Percentiles rank a stretch among this genome's conserved stretches.
Evolutionary conservation across 2,329 filamentous ascomycete species (phyloP).

Genomic region (Cordyceps farinosa): DNA sequence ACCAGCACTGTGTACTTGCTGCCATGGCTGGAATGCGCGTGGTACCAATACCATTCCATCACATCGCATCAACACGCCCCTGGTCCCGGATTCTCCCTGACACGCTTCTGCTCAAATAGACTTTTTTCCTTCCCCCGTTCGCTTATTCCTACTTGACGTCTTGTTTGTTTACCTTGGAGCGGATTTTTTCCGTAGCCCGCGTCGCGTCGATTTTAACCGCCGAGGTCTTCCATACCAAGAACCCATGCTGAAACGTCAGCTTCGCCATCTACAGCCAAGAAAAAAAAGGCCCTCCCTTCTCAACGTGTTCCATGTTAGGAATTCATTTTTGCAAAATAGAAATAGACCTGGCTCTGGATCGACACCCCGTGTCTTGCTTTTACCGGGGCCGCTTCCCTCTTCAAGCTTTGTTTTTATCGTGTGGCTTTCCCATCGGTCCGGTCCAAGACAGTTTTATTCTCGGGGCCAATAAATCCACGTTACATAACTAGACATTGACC

Average conservation of each 20-base stretch:
- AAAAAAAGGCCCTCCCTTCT: neutral
- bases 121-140: neutral
- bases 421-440: constrained; percentile 6
- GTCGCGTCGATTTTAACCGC: constrained; percentile 3
- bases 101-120: neutral
- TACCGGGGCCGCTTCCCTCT: neutral
- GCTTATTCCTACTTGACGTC: neutral
- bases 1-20: constrained; percentile 9
- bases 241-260: neutral
- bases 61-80: neutral
- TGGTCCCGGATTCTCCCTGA: neutral
- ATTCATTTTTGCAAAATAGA: too few relatives aligned
- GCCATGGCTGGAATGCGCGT: constrained; percentile 1
- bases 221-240: neutral
- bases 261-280: neutral
- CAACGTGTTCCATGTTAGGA: neutral
- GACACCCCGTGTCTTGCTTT: neutral
- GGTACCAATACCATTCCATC: constrained; percentile 9
- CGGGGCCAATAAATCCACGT: neutral
- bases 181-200: neutral
- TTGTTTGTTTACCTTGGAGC: neutral
- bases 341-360: neutral
- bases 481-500: neutral
- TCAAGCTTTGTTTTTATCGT: neutral
- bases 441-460: constrained; percentile 5